phyloP scores from a whole-genome alignment of 306 rosid genomes.

The Vigna unguiculata region DNA sequence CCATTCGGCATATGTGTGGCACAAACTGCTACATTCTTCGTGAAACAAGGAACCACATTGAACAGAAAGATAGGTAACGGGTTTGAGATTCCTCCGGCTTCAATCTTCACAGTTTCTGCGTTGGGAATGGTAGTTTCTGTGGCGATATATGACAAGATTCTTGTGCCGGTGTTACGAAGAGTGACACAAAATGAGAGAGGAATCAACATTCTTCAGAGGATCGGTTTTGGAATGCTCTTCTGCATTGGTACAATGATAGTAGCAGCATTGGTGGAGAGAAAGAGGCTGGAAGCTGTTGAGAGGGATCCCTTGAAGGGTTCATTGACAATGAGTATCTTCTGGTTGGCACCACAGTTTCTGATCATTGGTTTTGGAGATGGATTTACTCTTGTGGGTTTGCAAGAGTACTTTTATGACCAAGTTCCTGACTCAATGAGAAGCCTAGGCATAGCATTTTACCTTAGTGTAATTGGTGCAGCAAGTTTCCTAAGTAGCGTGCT shows the following conservation, averaged over 20 bases:
- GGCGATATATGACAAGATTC: conserved; percentile 69
- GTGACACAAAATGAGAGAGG: conserved; percentile 83
- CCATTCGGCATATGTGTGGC: conserved; percentile 82
- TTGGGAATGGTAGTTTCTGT: conserved; percentile 78
- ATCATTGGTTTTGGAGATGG: conserved; percentile 95
- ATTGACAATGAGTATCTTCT: conserved; percentile 68
- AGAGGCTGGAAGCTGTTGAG: conserved; percentile 55
- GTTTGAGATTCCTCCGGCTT: conserved; percentile 81
- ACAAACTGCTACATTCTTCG: conserved; percentile 84
- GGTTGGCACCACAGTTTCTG: conserved; percentile 85
- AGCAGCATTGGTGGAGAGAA: conserved; percentile 73
- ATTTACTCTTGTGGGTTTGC: conserved; percentile 80
- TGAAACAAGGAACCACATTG: conserved; percentile 71
- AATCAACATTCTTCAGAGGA: conserved; percentile 83
- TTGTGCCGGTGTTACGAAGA: conserved; percentile 67
- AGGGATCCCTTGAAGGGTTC: conserved; percentile 48
- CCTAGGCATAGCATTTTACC: conserved; percentile 80
- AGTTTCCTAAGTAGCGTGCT: conserved; percentile 78
- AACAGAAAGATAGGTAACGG: conserved; percentile 52
- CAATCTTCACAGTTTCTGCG: conserved; percentile 69
- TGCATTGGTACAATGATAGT: conserved; percentile 60
- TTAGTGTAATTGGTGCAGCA: conserved; percentile 80
- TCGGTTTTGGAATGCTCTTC: conserved; percentile 88
- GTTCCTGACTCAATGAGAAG: conserved; percentile 97
- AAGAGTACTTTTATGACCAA: conserved; percentile 89